Evolutionary conservation across 305 asterid species (phyloP).

Genomic region (Fraxinus sp.): DNA sequence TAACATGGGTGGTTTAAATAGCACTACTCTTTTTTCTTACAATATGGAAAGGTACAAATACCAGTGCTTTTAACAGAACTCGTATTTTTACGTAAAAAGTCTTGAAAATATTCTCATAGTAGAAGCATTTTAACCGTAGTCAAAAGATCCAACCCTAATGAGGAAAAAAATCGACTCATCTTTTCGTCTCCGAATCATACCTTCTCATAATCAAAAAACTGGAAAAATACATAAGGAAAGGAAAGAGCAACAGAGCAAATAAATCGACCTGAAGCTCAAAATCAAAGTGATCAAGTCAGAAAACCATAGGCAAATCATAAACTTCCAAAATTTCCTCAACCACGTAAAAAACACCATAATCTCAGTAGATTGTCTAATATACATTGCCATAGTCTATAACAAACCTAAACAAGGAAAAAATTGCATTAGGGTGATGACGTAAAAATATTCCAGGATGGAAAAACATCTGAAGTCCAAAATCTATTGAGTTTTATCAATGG

Average conservation of each 20-base stretch:
- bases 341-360: constrained; percentile 26
- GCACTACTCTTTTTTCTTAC: background rate
- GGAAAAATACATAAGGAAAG: background rate
- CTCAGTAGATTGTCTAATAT: constrained; percentile 30
- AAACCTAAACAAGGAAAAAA: constrained; percentile 32
- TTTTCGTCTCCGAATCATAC: background rate
- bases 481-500: background rate
- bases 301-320: background rate
- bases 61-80: background rate
- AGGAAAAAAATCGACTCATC: background rate
- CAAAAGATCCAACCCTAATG: background rate
- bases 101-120: background rate
- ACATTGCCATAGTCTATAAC: constrained; percentile 27
- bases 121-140: background rate
- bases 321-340: constrained; percentile 27
- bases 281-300: background rate
- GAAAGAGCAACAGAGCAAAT: background rate
- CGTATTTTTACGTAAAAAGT: background rate
- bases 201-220: background rate
- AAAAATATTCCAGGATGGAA: constrained; percentile 21
- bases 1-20: too few relatives aligned
- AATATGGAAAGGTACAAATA: background rate
- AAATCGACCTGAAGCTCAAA: background rate
- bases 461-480: constrained; percentile 15
- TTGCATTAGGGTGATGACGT: constrained; percentile 22